Evolutionary conservation across 208 protist genomes (phyloP), one percentile per base, ranked within the genome.

Genomic region (Trypanosoma boissoni): DNA sequence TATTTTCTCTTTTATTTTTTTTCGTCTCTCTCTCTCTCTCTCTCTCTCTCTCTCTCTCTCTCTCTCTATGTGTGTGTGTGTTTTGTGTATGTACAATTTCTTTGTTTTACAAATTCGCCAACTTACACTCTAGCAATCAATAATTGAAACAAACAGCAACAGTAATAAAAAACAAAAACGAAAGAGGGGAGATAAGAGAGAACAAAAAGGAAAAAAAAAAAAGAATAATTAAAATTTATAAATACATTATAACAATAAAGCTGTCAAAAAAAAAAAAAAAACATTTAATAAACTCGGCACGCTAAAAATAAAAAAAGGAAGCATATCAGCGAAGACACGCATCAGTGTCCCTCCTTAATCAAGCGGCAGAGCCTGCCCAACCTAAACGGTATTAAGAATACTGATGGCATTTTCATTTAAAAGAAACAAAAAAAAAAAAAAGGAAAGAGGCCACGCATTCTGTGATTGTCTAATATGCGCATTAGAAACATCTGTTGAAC

Each of bases 161-260:
- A n/a, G n/a, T n/a, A n/a, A n/a, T n/a, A n/a, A n/a, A n/a, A n/a
- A n/a, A n/a, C n/a, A n/a, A n/a, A n/a, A n/a, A n/a, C n/a, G n/a
- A n/a, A n/a, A n/a, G n/a, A n/a, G n/a, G n/a, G n/a, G n/a, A n/a
- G n/a, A n/a, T n/a, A n/a, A n/a, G 37, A 55, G 20, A 8, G 27
- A 24, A 51, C 55, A 60, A 54, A 54, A 12, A 60, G 20, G 10
- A 24, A 29, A 55, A 12, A 48, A 60, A 44, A 65, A 21, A 29
- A 28, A 43, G 37, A 12, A 23, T 9, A 45, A 31, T 65, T 27
- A 20, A 31, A 16, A 32, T n/a, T n/a, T 36, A 20, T 16, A 5
- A 20, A 20, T 42, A 12, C 6, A n/a, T 36, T 52, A 20, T 26
- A 34, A 20, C 4, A 18, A 34, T 26, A 12, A 34, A 52, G 12